phyloP scores from a whole-genome alignment of 2,329 filamentous ascomycete species.

The Paecilomyces dactylethromorphus region DNA sequence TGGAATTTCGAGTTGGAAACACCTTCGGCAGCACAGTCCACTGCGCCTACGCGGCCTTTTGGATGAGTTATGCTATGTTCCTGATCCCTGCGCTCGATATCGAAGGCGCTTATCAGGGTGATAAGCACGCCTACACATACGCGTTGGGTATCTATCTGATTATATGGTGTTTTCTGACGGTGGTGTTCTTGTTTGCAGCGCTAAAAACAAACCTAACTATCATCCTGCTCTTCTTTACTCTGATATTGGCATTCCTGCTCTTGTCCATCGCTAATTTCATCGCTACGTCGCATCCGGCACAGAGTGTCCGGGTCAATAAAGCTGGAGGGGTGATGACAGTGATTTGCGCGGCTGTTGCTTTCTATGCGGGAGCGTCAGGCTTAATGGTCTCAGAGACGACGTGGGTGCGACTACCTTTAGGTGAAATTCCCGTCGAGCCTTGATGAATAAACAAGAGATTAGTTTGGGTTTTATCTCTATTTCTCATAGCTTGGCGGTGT shows the following conservation, averaged over 20 bases:
- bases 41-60: slow-evolving; percentile 57
- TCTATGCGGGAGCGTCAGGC: slow-evolving; percentile 35
- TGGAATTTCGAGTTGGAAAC: slow-evolving; percentile 50
- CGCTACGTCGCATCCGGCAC: slow-evolving; percentile 25
- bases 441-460: not conserved
- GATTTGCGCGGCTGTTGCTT: slow-evolving; percentile 30
- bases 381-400: slow-evolving; percentile 39
- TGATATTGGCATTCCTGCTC: slow-evolving; percentile 53
- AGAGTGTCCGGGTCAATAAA: slow-evolving; percentile 41
- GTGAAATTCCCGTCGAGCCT: slow-evolving; percentile 19
- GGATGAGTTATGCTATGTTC: slow-evolving; percentile 55
- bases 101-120: slow-evolving; percentile 36
- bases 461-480: not conserved
- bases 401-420: slow-evolving; percentile 36
- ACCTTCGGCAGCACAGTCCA: slow-evolving; percentile 58
- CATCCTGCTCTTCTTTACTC: slow-evolving; percentile 51
- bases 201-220: slow-evolving; percentile 55
- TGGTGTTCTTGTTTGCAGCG: slow-evolving; percentile 50
- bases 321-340: slow-evolving; percentile 34
- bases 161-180: slow-evolving; percentile 55
- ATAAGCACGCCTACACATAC: slow-evolving; percentile 37
- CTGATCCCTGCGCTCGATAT: slow-evolving; percentile 48
- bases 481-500: too few relatives aligned
- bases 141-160: slow-evolving; percentile 55
- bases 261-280: slow-evolving; percentile 50